Percentiles rank a stretch among this genome's conserved stretches.
phyloP scores from a whole-genome alignment of 2,329 filamentous ascomycete genomes.

The Seiridium cupressi region DNA sequence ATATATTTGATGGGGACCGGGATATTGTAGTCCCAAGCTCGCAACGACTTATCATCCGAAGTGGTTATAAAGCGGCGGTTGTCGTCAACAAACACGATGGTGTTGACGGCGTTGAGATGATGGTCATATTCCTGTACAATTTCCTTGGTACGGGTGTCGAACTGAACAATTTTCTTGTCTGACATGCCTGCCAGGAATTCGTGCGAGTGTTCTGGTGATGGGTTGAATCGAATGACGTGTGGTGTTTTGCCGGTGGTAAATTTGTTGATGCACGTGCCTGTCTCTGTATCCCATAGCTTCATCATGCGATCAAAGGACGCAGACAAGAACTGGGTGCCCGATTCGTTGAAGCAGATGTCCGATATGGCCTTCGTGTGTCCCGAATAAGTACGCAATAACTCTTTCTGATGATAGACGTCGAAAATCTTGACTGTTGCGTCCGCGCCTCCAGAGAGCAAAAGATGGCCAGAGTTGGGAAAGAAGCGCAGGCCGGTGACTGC shows the following conservation, averaged over 20 bases:
- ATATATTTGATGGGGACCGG: conserved; percentile 98
- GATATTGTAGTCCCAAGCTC: conserved; percentile 98
- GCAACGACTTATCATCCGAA: conserved; percentile 92
- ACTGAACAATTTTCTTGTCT: conserved; percentile 98
- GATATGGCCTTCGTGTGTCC: conserved; percentile 90
- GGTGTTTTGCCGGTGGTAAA: conserved; percentile 95
- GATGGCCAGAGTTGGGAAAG: conserved; percentile 83
- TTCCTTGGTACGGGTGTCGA: conserved; percentile 78
- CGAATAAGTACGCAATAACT: conserved; percentile 85
- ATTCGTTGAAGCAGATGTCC: conserved; percentile 81
- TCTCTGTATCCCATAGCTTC: conserved; percentile 98
- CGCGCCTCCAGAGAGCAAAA: conserved; percentile 85
- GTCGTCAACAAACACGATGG: conserved; percentile 92
- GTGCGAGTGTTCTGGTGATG: conserved; percentile 69
- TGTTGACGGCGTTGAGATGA: conserved; percentile 96
- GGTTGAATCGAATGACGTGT: conserved; percentile 93
- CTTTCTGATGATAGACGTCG: conserved; percentile 87
- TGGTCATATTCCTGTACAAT: conserved; percentile 98
- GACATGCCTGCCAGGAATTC: conserved; percentile 97
- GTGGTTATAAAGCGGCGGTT: conserved; percentile 96
- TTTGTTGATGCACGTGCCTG: conserved; percentile 79
- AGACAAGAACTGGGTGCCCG: conserved; percentile 83
- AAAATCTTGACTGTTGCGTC: conserved; percentile 91
- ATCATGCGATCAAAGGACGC: conserved; percentile 93
- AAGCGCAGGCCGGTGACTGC: conserved; percentile 87